Evolutionary conservation across 2,329 filamentous ascomycete genomes (phyloP), one percentile per base, ranked within the genome.

Genomic region (Talaromyces sp.): DNA sequence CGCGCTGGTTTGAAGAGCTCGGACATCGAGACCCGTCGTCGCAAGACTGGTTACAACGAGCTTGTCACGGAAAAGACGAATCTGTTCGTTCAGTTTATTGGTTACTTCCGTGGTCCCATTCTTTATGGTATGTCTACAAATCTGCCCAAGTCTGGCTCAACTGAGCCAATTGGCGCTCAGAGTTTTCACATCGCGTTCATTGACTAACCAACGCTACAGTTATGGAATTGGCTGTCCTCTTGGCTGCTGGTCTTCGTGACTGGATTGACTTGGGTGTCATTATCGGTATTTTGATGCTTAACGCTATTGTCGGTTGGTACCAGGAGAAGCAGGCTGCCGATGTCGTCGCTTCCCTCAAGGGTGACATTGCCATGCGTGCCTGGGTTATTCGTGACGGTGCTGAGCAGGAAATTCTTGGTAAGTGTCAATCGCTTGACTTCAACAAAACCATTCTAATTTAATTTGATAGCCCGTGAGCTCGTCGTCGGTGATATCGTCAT

Each of bases 221-320:
- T 72, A 90, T 90, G 88, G 88, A 90, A 82, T 74, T 89, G 72
- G 88, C 88, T 77, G 88, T 88, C 72, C 78, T 90, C 65, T 81
- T 91, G 71, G 87, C 88, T 68, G 86, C 86, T 72, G 88, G 88
- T 83, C 85, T 91, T 67, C 82, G 83, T 72, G 87, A 89, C 77
- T 90, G 88, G 88, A 82, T 90, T 68, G 88, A 91, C 78, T 85
- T 90, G 70, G 88, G 87, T 82, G 87, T 91, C 77, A 90, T 90
- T 75, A 84, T 88, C 71, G 88, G 84, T 80, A 90, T 91, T 76
- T 80, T 91, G 64, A 72, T 88, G 74, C 86, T 91, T 67, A 91
- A 91, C 79, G 88, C 88, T 67, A 80, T 87, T 70, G 88, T 90
- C 75, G 88, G 88, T 80, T 90, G 88, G 85, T 90, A 90, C 76